A percentile compares a stretch with the other conserved stretches of the same genome.
Conservation (phyloP, 176 grass and related monocot species). For the Panicum miliaceum region DNA sequence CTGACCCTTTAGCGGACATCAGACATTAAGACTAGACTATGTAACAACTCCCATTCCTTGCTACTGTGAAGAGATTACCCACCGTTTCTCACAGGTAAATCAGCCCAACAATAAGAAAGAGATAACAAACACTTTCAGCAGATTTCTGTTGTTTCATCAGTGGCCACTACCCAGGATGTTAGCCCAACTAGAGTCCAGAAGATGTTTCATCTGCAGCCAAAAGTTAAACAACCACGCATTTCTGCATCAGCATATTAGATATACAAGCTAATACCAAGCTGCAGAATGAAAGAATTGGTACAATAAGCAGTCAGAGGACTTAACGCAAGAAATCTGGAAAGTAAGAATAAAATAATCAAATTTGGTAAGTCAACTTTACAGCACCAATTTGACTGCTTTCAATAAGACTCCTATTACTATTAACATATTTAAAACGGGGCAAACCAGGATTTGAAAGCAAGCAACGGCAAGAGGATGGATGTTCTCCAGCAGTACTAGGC, state of each 20-base stretch:
- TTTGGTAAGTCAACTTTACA: not conserved
- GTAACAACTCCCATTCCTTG: conserved; percentile 46
- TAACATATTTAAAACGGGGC: conserved; percentile 8
- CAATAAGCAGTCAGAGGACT: not conserved
- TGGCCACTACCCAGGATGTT: conserved; percentile 77
- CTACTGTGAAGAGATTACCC: conserved; percentile 56
- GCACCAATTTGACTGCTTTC: not conserved
- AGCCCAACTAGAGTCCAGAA: conserved; percentile 65
- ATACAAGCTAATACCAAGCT: conserved; percentile 1
- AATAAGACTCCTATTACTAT: not conserved
- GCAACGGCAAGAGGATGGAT: not conserved
- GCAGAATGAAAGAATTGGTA: conserved; percentile 9
- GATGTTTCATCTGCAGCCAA: conserved; percentile 56
- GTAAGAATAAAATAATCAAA: not conserved
- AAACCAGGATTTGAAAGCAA: not conserved
- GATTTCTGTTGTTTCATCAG: conserved; percentile 59
- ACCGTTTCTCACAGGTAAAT: conserved; percentile 50
- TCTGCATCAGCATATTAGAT: conserved; percentile 6
- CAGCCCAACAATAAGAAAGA: conserved; percentile 47
- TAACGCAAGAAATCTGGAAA: not conserved
- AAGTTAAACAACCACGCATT: conserved; percentile 7
- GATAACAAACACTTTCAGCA: conserved; percentile 43
- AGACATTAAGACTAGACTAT: conserved; percentile 35
- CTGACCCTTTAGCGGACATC: conserved; percentile 23
- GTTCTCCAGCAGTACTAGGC: not conserved